Evolutionary conservation across 2,329 filamentous ascomycete species (phyloP), one percentile per base, ranked within the genome.

Genomic region (Colletotrichum viniferum): DNA sequence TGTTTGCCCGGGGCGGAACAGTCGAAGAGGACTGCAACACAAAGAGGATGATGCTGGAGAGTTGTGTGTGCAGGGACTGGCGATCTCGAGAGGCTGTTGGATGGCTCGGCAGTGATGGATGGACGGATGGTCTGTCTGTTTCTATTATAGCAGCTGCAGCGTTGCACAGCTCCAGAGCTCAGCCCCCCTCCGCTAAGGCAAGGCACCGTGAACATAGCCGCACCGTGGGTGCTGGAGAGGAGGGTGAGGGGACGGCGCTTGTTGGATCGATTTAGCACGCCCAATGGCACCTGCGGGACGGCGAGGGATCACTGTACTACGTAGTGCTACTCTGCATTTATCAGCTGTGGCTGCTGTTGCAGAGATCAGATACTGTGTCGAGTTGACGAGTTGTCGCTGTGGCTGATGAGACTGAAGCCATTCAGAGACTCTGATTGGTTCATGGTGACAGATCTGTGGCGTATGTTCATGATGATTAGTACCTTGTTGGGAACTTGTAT

Each of bases 191-290:
- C 60, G 69, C 69, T 56, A 55, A 67, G 36, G 69, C 32, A 67
- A 75, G 73, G 69, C 61, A 71, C 68, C 32, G 36, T 4, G 52
- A 30, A 62, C 63, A 70, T 66, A 66, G 72, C 68, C 68, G 68
- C 68, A 55, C 48, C 30, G 55, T 70, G 28, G 60, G 60, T 64
- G 26, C 26, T 18, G 14, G n/a, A 34, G 64, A 34, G 64, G 64
- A 34, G 64, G 67, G 24, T 58, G 55, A 58, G 55, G n/a, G 55
- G 58, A 13, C 26, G 26, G 72, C 68, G 72, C 68, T 71, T 74
- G 32, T 71, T 34, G 28, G 34, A 43, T 26, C 18, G 34, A 43
- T 21, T 65, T 65, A 61, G 68, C 68, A 74, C 5, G 61, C 16
- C 38, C 71, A 69, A 69, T 69, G 56, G 36, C 71, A 48, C 62